Percentiles rank a stretch among this genome's conserved stretches.
Evolutionary conservation across 2,329 filamentous ascomycete genomes (phyloP).

Genomic region (Rosellinia necatrix): DNA sequence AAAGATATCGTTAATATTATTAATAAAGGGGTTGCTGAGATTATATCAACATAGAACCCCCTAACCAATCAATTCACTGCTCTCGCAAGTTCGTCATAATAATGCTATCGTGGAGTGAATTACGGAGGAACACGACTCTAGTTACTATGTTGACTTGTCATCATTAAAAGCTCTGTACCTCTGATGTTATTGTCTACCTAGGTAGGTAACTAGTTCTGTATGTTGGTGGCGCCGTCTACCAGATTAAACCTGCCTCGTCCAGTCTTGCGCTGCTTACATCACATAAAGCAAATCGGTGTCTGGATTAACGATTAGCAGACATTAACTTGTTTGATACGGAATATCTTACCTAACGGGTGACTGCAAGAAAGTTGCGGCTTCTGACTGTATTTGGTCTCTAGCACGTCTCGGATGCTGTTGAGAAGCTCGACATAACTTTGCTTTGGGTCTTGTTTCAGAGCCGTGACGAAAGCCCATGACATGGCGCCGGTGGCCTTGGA

Average conservation of each 20-base stretch:
- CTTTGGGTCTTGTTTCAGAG: slow-evolving; percentile 94
- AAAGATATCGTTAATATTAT: no score
- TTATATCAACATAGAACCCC: no score
- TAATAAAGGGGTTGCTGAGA: no score
- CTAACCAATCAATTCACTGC: no score
- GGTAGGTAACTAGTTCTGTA: neutral
- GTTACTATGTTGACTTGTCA: no score
- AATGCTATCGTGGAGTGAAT: no score
- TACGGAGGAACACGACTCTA: no score
- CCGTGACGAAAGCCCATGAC: slow-evolving; percentile 95
- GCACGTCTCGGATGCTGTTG: slow-evolving; percentile 93
- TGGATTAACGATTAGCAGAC: slow-evolving; percentile 38
- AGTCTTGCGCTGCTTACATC: slow-evolving; percentile 54
- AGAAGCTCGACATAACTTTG: slow-evolving; percentile 97
- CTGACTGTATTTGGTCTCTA: slow-evolving; percentile 85
- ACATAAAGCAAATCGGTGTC: slow-evolving; percentile 68
- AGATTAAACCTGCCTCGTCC: neutral
- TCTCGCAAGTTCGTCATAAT: no score
- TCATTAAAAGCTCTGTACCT: no score
- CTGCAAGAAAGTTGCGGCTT: slow-evolving; percentile 97
- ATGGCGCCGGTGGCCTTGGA: slow-evolving; percentile 95
- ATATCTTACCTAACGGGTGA: slow-evolving; percentile 83
- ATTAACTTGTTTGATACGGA: slow-evolving; percentile 7
- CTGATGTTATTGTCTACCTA: no score
- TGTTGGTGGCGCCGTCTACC: no score